These are phyloP conservation scores for Jatropha podagrica DNA, from an alignment of 441 rosid genomes.

Conservation along the genomic window DNA sequence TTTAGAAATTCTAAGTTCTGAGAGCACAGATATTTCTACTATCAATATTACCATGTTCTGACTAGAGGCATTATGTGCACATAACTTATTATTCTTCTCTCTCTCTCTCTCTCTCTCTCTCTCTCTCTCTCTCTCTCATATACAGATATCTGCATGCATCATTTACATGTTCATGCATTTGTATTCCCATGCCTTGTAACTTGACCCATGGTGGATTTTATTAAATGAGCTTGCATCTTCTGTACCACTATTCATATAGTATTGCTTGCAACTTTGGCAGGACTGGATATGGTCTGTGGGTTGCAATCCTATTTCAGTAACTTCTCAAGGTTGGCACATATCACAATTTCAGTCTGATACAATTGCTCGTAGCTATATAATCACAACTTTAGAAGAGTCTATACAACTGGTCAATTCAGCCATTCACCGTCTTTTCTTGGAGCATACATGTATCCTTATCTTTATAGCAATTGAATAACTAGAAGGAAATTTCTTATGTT, in stretches of 20 bases:
- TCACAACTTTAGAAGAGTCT: constrained; percentile 92
- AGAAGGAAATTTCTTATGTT: not conserved
- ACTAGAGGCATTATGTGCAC: not conserved
- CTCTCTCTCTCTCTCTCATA: not conserved
- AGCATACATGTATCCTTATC: constrained; percentile 89
- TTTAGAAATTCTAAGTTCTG: not conserved
- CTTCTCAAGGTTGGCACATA: constrained; percentile 89
- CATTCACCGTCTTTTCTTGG: constrained; percentile 72
- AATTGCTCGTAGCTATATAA: constrained; percentile 89
- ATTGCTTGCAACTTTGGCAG: constrained; percentile 41
- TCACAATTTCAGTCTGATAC: constrained; percentile 91
- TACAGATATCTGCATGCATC: constrained; percentile 1
- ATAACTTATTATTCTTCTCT: not conserved
- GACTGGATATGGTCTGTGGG: constrained; percentile 99
- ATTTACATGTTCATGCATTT: not conserved
- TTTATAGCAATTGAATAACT: constrained; percentile 12
- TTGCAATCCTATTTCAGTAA: constrained; percentile 81
- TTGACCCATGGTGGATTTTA: not conserved
- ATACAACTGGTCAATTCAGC: constrained; percentile 82
- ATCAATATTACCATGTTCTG: not conserved
- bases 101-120: not conserved
- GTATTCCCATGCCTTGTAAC: not conserved
- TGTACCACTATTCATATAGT: not conserved
- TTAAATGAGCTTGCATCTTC: constrained; percentile 3
- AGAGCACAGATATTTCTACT: not conserved